Evolutionary conservation across 768 basidiomycete genomes (phyloP).

Genomic region (Suillus brevipes): DNA sequence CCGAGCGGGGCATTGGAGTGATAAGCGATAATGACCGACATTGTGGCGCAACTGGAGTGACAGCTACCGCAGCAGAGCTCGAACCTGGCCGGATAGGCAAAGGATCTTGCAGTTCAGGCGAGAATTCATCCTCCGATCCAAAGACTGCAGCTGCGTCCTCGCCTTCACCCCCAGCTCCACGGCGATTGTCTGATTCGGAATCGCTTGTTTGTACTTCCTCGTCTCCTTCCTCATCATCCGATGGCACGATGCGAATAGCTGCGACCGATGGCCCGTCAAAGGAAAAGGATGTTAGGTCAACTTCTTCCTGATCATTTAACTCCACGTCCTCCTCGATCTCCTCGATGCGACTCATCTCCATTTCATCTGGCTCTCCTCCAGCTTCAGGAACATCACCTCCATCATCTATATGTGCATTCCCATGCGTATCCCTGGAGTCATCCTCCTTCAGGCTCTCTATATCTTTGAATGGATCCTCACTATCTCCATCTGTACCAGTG

Average conservation of each 20-base stretch:
- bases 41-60: slow-evolving; percentile 22
- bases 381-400: slow-evolving; percentile 10
- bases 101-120: slow-evolving; percentile 11
- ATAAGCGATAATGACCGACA: slow-evolving; percentile 14
- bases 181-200: slow-evolving; percentile 31
- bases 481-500: slow-evolving; percentile 44
- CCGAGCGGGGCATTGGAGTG: slow-evolving; percentile 38
- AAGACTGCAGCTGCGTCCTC: slow-evolving; percentile 14
- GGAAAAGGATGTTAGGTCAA: slow-evolving; percentile 69
- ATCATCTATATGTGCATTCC: neutral
- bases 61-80: slow-evolving; percentile 9
- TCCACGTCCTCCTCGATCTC: slow-evolving; percentile 43
- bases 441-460: slow-evolving; percentile 84
- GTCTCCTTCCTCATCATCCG: slow-evolving; percentile 28
- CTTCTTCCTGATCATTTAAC: slow-evolving; percentile 63
- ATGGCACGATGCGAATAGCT: slow-evolving; percentile 50
- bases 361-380: slow-evolving; percentile 17
- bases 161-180: slow-evolving; percentile 15
- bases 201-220: slow-evolving; percentile 46
- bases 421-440: slow-evolving; percentile 30
- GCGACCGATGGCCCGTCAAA: slow-evolving; percentile 63
- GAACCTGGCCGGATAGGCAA: slow-evolving; percentile 7
- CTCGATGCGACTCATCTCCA: slow-evolving; percentile 42
- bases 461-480: slow-evolving; percentile 90
- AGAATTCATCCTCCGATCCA: slow-evolving; percentile 42